A percentile compares a stretch with the other conserved stretches of the same genome.
phyloP scores from a whole-genome alignment of 768 basidiomycete genomes.

The Boletus speciosus region DNA sequence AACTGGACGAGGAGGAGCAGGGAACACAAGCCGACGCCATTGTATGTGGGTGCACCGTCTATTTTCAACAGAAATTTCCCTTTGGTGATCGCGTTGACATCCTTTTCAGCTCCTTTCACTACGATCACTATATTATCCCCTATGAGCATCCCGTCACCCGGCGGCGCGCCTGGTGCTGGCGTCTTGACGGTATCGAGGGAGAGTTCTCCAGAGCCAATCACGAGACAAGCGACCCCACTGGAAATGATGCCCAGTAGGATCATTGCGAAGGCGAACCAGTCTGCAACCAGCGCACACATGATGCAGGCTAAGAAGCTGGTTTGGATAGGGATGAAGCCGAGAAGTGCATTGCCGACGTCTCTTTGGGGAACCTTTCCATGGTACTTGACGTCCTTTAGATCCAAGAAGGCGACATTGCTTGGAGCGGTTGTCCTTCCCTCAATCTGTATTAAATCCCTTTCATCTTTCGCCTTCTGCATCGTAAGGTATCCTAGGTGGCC shows the following conservation, averaged over 20 bases:
- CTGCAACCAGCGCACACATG: conserved; percentile 23
- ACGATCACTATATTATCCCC: conserved; percentile 26
- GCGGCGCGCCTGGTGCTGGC: conserved; percentile 26
- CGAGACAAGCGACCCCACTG: conserved; percentile 28
- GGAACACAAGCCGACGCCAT: conserved; percentile 27
- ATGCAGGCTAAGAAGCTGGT: conserved; percentile 23
- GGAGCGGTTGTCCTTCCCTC: conserved; percentile 18
- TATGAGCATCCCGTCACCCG: conserved; percentile 32
- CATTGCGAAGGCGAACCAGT: conserved; percentile 33
- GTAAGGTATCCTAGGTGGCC: conserved; percentile 32
- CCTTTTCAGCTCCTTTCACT: conserved; percentile 30
- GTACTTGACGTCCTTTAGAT: conserved; percentile 22
- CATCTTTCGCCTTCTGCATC: conserved; percentile 13
- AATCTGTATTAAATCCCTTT: neutral
- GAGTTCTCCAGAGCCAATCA: conserved; percentile 30
- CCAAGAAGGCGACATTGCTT: conserved; percentile 19
- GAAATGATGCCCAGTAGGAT: conserved; percentile 34
- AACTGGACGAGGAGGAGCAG: conserved; percentile 33
- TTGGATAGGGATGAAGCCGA: conserved; percentile 24
- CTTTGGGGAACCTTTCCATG: conserved; percentile 6
- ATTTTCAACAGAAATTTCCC: conserved; percentile 27
- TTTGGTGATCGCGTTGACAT: conserved; percentile 31
- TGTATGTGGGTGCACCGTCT: conserved; percentile 10
- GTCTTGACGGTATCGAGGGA: conserved; percentile 10
- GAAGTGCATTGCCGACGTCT: conserved; percentile 3